A percentile compares a stretch with the other conserved stretches of the same genome.
Evolutionary conservation across 2,329 filamentous ascomycete species (phyloP).

Genomic region (Cordyceps javanica): DNA sequence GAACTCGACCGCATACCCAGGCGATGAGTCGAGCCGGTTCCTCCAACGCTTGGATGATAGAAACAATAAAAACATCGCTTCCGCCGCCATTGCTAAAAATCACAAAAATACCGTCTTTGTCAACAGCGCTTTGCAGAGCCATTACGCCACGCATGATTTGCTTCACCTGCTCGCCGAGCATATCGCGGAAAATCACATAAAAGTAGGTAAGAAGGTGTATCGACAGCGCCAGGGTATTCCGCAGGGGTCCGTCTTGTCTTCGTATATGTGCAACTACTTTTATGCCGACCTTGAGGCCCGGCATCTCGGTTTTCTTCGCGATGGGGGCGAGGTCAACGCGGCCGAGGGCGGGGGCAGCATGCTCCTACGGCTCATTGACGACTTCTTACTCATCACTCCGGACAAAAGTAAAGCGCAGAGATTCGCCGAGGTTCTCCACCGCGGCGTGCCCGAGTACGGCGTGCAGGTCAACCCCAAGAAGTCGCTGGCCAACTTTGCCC

Average conservation of each 20-base stretch:
- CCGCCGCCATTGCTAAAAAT: slow-evolving; percentile 24
- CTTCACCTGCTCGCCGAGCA: slow-evolving; percentile 71
- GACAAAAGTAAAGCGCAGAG: slow-evolving; percentile 57
- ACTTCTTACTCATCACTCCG: slow-evolving; percentile 83
- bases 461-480: slow-evolving; percentile 71
- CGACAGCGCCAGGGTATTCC: slow-evolving; percentile 85
- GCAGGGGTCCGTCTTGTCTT: slow-evolving; percentile 85
- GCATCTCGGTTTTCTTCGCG: slow-evolving; percentile 58
- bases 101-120: slow-evolving; percentile 72
- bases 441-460: slow-evolving; percentile 72
- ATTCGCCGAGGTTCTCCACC: slow-evolving; percentile 77
- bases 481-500: slow-evolving; percentile 77
- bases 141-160: slow-evolving; percentile 52
- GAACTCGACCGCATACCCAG: slow-evolving; percentile 43
- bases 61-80: slow-evolving; percentile 16
- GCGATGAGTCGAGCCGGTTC: slow-evolving; percentile 37
- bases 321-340: no score
- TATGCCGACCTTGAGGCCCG: slow-evolving; percentile 79
- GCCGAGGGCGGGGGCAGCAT: slow-evolving; percentile 46
- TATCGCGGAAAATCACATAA: slow-evolving; percentile 77
- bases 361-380: slow-evolving; percentile 79
- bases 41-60: slow-evolving; percentile 34
- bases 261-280: slow-evolving; percentile 88
- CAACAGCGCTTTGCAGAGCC: slow-evolving; percentile 55
- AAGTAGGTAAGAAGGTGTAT: slow-evolving; percentile 82